Conservation (phyloP, 345 rosid species). For the Boechera retrofracta region DNA sequence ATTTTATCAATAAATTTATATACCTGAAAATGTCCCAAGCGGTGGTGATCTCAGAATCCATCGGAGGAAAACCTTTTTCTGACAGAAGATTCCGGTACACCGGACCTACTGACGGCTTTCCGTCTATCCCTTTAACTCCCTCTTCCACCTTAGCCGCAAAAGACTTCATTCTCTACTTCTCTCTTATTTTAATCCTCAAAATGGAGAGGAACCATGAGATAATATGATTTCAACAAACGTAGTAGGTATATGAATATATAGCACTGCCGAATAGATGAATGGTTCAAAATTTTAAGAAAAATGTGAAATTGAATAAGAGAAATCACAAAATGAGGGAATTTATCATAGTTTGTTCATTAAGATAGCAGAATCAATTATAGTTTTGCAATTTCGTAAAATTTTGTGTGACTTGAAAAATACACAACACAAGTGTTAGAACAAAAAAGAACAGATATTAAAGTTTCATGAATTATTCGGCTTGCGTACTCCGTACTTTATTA, state of each 20-base stretch:
- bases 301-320: slow-evolving; percentile 1
- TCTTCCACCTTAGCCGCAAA: slow-evolving; percentile 81
- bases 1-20: not conserved
- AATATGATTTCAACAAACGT: not conserved
- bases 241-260: not conserved
- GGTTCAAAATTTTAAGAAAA: not conserved
- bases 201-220: not conserved
- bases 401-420: not conserved
- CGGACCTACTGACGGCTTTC: slow-evolving; percentile 86
- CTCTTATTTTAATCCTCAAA: no score
- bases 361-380: not conserved
- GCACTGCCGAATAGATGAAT: not conserved
- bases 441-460: slow-evolving; percentile 8
- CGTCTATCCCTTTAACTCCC: slow-evolving; percentile 73
- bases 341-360: not conserved
- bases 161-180: slow-evolving; percentile 54
- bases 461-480: slow-evolving; percentile 20
- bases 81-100: slow-evolving; percentile 77
- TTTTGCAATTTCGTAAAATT: slow-evolving; percentile 2
- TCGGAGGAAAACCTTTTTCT: slow-evolving; percentile 66
- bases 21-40: slow-evolving; percentile 94
- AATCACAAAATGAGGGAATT: slow-evolving; percentile 1
- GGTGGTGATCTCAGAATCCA: slow-evolving; percentile 54
- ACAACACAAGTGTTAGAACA: not conserved
- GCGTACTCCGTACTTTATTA: slow-evolving; percentile 25